A percentile compares a stretch with the other conserved stretches of the same genome.
phyloP scores from a whole-genome alignment of 2,329 filamentous ascomycete species.

The Xylaria sp. region DNA sequence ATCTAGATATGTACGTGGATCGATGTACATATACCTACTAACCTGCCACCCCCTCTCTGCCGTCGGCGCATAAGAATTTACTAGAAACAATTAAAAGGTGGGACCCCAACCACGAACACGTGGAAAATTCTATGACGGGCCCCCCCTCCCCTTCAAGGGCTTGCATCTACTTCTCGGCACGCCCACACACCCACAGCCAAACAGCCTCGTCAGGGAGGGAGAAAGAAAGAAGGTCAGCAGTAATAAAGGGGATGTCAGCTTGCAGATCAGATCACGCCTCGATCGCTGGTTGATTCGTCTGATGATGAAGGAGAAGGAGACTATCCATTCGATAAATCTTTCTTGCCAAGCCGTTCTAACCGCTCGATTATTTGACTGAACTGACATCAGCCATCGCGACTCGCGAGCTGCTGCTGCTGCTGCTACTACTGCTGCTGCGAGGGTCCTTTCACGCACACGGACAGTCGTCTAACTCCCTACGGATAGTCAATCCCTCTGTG shows the following conservation, averaged over 20 bases:
- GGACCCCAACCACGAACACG: background rate
- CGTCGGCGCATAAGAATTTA: background rate
- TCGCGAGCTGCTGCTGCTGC: no score
- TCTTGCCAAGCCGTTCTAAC: background rate
- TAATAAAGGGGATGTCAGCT: background rate
- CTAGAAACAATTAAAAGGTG: background rate
- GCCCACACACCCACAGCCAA: background rate
- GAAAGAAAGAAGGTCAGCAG: background rate
- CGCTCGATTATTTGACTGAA: no score
- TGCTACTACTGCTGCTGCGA: no score
- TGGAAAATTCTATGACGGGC: background rate
- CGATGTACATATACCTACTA: background rate
- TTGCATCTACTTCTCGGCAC: background rate
- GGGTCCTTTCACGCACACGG: no score
- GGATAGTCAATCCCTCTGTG: no score
- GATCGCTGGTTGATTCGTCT: background rate
- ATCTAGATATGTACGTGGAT: no score
- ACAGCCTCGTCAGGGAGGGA: background rate
- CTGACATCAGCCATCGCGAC: no score
- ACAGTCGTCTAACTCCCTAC: no score
- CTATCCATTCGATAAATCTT: no score
- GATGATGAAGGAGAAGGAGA: background rate
- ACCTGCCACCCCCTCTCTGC: background rate
- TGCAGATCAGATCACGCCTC: background rate
- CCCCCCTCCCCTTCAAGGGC: background rate